A percentile compares a stretch with the other conserved stretches of the same genome.
phyloP scores from a whole-genome alignment of 768 basidiomycete genomes.

The Podaxis sp. region DNA sequence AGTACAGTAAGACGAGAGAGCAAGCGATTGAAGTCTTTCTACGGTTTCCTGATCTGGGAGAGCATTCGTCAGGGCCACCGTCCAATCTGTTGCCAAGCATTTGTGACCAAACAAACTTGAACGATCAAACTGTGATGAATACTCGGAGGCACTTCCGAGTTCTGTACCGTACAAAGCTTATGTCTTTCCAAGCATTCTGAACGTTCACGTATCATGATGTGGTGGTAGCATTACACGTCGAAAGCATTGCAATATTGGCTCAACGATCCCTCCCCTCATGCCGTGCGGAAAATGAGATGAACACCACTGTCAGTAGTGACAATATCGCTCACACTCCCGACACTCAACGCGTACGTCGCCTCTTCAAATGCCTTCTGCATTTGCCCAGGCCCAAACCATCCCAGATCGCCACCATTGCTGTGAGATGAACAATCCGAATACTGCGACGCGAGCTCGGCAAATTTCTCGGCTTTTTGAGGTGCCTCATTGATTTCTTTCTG shows the following conservation, averaged over 20 bases:
- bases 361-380: conserved; percentile 99
- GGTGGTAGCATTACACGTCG: background rate
- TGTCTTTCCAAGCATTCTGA: background rate
- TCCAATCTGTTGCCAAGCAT: too few species aligned
- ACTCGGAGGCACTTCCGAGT: too few species aligned
- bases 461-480: conserved; percentile 54
- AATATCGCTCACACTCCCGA: conserved; percentile 78
- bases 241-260: background rate
- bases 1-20: too few species aligned
- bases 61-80: too few species aligned
- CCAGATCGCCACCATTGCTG: conserved; percentile 80
- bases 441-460: conserved; percentile 69
- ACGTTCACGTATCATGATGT: background rate
- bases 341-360: conserved; percentile 68
- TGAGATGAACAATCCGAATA: conserved; percentile 94
- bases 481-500: conserved; percentile 59
- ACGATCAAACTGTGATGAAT: too few species aligned
- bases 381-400: conserved; percentile 78
- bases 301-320: conserved; percentile 94
- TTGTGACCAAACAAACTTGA: too few species aligned
- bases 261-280: conserved; percentile 33
- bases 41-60: too few species aligned
- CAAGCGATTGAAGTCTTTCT: background rate
- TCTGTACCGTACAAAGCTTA: too few species aligned
- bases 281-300: conserved; percentile 89